Conservation (phyloP, 2,329 filamentous ascomycete species). For the Diaporthe capsici region DNA sequence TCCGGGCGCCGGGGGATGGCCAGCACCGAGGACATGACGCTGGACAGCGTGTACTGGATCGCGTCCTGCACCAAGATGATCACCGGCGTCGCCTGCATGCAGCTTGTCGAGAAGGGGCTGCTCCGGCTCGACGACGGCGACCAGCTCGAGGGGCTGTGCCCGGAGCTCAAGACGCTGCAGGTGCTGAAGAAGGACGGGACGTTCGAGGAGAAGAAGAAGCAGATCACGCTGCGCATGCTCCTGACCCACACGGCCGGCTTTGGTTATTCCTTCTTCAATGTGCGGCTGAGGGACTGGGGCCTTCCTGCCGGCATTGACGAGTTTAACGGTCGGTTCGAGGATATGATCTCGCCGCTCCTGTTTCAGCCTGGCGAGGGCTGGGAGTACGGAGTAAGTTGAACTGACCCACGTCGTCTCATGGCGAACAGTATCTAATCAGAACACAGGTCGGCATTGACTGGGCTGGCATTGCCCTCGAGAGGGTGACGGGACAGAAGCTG, state of each 20-base stretch:
- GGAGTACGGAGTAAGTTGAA: conserved; percentile 68
- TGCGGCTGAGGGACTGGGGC: conserved; percentile 61
- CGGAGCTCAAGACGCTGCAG: conserved; percentile 63
- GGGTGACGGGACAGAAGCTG: conserved; percentile 55
- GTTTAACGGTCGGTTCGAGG: conserved; percentile 66
- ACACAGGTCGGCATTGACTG: conserved; percentile 63
- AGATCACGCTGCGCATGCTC: conserved; percentile 71
- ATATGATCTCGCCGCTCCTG: conserved; percentile 67
- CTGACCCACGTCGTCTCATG: too few species aligned
- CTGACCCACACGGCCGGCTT: conserved; percentile 70
- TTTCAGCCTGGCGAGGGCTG: conserved; percentile 75
- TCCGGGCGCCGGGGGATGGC: conserved; percentile 60
- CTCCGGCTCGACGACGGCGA: conserved; percentile 45
- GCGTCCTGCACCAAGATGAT: conserved; percentile 72
- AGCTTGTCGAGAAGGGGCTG: conserved; percentile 61
- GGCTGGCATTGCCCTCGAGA: conserved; percentile 61
- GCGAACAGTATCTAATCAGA: neutral
- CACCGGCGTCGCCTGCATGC: conserved; percentile 66
- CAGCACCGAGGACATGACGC: conserved; percentile 39
- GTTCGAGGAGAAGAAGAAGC: conserved; percentile 59
- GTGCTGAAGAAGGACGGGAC: conserved; percentile 58
- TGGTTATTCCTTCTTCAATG: conserved; percentile 69
- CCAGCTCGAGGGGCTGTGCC: conserved; percentile 53
- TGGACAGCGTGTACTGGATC: conserved; percentile 72
- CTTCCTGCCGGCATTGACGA: conserved; percentile 69